phyloP scores from a whole-genome alignment of 1,284 basidiomycete genomes.

The Wolfiporia cocos region DNA sequence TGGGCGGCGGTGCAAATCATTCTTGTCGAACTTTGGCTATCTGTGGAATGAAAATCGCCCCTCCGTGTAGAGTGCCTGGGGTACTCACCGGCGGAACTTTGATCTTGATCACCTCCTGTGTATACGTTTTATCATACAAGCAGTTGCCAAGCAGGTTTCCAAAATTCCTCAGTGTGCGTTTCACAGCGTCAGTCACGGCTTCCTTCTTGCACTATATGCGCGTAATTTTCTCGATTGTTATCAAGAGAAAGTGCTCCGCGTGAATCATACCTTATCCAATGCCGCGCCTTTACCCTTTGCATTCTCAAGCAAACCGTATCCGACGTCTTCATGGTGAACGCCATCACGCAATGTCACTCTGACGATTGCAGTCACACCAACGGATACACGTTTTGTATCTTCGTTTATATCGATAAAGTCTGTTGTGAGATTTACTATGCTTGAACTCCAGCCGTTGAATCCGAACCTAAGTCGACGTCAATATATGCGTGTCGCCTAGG shows the following conservation, averaged over 20 bases:
- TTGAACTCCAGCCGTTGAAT: slow-evolving; percentile 96
- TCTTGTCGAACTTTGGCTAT: slow-evolving; percentile 71
- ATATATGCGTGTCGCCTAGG: neutral
- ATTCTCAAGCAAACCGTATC: slow-evolving; percentile 87
- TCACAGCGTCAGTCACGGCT: slow-evolving; percentile 92
- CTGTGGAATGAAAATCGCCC: too few species aligned
- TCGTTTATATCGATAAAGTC: slow-evolving; percentile 71
- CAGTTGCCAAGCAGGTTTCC: slow-evolving; percentile 95
- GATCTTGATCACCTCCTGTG: slow-evolving; percentile 81
- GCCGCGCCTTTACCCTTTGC: slow-evolving; percentile 79
- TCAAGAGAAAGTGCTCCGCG: neutral
- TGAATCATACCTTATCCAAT: slow-evolving; percentile 78
- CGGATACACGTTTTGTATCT: slow-evolving; percentile 60
- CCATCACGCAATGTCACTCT: slow-evolving; percentile 88
- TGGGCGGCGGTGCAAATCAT: slow-evolving; percentile 69
- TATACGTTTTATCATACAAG: slow-evolving; percentile 89
- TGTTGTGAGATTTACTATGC: slow-evolving; percentile 71
- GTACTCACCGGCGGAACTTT: slow-evolving; percentile 70
- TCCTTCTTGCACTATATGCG: slow-evolving; percentile 87
- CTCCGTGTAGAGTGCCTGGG: too few species aligned
- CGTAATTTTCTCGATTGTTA: neutral
- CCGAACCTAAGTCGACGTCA: slow-evolving; percentile 44
- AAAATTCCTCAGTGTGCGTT: slow-evolving; percentile 87
- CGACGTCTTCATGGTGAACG: slow-evolving; percentile 88
- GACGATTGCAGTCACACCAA: slow-evolving; percentile 83